Evolutionary conservation across 306 rosid genomes (phyloP), one percentile per base, ranked within the genome.

Genomic region (Morella rubra): DNA sequence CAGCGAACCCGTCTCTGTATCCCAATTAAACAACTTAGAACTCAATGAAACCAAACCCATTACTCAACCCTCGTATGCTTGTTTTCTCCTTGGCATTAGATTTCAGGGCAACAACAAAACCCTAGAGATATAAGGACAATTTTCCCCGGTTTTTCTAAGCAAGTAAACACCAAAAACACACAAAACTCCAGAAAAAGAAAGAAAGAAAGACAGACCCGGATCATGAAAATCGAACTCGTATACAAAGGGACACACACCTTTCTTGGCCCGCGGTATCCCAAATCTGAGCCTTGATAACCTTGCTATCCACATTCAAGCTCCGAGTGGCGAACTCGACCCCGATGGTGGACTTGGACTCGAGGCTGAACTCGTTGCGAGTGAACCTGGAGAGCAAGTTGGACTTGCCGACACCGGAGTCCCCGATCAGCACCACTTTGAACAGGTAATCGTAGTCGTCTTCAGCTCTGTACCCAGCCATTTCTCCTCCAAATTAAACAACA

Each of bases 321-420:
- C 90, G 88, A n/a, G 90, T 87, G 42, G 90, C 90, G 72, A 87
- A 87, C 85, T 87, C 90, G 27, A 87, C 90, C 5, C 90, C 90
- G 64, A 87, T 87, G 37, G 90, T 87, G 79, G 90, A 87, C 83
- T 87, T 87, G 42, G 90, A 82, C 80, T 87, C 90, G 59, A 87
- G 84, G 80, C 90, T 87, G 80, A 87, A 87, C 83, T 87, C 88
- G 80, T 87, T 87, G 61, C 87, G 67, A 44, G 90, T 87, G 82
- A 87, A 87, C 75, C 88, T 71, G 42, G 90, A 87, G n/a, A 87
- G 88, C 82, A 87, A 76, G 82, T 87, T 82, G 76, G 90, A 87
- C 83, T 84, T 87, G 61, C 88, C 88, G 4, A 87, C 88, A 22
- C 88, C 90, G 5, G 90, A 87, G 76, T 87, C 88, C 1, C 86